A percentile compares a stretch with the other conserved stretches of the same genome.
Evolutionary conservation across 129 eudicot genomes (phyloP).

Genomic region (Pseudognaphalium luteoalbum): DNA sequence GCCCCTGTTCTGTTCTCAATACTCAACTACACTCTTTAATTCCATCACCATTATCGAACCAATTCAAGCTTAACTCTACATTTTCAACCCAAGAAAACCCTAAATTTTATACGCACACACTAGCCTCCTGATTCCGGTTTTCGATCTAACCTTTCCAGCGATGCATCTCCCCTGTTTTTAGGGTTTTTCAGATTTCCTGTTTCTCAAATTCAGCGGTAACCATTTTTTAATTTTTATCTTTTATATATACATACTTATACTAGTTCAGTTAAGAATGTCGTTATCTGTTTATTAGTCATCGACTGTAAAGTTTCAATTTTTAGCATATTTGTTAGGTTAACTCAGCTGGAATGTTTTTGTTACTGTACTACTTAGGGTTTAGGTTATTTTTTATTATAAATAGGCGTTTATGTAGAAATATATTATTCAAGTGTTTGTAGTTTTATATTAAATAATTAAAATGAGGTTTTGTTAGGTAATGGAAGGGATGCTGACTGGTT

Average conservation of each 20-base stretch:
- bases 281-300: not conserved
- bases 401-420: not conserved
- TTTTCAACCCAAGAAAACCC: conserved; percentile 17
- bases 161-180: conserved; percentile 12
- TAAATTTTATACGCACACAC: not conserved
- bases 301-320: not conserved
- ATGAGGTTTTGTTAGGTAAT: conserved; percentile 31
- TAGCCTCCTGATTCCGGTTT: conserved; percentile 13
- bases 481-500: conserved; percentile 36
- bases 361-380: not conserved
- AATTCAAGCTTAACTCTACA: conserved; percentile 26
- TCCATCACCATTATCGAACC: conserved; percentile 29
- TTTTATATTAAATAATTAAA: not conserved
- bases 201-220: conserved; percentile 12
- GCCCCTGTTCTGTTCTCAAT: conserved; percentile 21
- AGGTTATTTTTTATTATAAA: not conserved
- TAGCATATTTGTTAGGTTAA: not conserved
- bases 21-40: conserved; percentile 1
- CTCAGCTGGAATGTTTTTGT: not conserved
- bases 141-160: conserved; percentile 25
- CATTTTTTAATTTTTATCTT: not conserved
- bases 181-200: conserved; percentile 16
- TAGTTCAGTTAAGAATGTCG: not conserved
- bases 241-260: not conserved
- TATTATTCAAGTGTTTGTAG: not conserved